Conservation (phyloP, 108 stramenopile species). For the Aurantiochytrium sp. region DNA sequence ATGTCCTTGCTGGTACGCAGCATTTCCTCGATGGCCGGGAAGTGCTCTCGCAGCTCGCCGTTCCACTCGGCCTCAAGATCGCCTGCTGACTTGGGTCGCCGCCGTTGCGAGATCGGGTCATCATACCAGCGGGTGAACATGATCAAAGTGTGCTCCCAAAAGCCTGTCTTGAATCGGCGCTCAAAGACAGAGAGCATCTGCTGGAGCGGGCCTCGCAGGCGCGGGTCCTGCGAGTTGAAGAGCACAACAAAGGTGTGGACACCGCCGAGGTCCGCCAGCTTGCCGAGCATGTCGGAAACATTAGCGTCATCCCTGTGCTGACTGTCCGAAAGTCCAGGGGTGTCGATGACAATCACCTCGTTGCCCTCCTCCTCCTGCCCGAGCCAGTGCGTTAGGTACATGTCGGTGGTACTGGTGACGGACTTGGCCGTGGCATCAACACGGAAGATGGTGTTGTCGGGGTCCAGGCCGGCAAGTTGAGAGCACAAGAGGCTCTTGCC, state of each 20-base stretch:
- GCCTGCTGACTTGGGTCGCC: background rate
- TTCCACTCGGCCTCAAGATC: background rate
- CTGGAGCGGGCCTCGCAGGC: background rate
- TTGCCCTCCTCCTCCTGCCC: background rate
- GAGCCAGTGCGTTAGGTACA: background rate
- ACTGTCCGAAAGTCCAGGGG: background rate
- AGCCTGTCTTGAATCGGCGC: background rate
- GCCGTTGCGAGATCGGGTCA: background rate
- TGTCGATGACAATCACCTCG: background rate
- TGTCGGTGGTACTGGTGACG: background rate
- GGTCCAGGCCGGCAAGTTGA: background rate
- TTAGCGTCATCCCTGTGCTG: background rate
- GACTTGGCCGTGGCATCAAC: background rate
- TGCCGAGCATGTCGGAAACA: background rate
- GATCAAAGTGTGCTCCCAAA: background rate
- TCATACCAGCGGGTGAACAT: background rate
- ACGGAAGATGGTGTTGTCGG: background rate
- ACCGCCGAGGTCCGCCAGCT: background rate
- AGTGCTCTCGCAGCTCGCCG: background rate
- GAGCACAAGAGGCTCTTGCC: background rate
- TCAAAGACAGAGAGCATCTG: background rate
- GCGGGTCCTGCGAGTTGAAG: background rate
- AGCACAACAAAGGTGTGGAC: background rate
- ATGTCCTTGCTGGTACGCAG: background rate
- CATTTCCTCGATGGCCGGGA: background rate